These are phyloP conservation scores for Poteriospumella lacustris DNA, from an alignment of 108 stramenopile genomes.

Conservation along the genomic window DNA sequence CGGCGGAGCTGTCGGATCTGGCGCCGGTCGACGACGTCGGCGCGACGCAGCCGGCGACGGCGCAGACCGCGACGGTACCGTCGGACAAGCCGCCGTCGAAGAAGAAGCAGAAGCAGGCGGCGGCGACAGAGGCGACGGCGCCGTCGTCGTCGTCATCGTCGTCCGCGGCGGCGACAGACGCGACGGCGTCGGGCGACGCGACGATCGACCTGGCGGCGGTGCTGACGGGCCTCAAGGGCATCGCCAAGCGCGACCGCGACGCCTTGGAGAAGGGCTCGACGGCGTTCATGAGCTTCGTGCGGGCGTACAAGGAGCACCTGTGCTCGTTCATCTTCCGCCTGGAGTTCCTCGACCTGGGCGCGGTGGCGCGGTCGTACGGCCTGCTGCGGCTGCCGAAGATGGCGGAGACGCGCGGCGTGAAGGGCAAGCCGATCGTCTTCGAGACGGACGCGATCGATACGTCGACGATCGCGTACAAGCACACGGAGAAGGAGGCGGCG, in stretches of 20 bases:
- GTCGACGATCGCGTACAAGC: slow-evolving; percentile 68
- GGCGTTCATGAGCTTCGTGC: slow-evolving; percentile 70
- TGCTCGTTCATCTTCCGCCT: slow-evolving; percentile 79
- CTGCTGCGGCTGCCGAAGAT: slow-evolving; percentile 91
- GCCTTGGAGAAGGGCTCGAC: slow-evolving; percentile 90
- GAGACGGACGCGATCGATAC: slow-evolving; percentile 40
- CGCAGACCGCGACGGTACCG: too few relatives aligned
- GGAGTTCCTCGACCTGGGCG: slow-evolving; percentile 75
- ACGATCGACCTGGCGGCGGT: too few relatives aligned
- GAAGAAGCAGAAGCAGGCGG: too few relatives aligned
- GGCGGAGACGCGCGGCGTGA: slow-evolving; percentile 69
- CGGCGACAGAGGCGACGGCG: background rate
- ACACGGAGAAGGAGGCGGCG: slow-evolving; percentile 78
- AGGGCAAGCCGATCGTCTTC: slow-evolving; percentile 36
- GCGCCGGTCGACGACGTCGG: background rate
- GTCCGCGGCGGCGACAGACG: too few relatives aligned
- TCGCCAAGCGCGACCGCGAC: slow-evolving; percentile 81
- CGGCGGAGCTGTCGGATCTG: background rate
- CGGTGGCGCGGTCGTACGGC: slow-evolving; percentile 76
- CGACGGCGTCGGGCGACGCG: too few relatives aligned
- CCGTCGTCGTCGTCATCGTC: background rate
- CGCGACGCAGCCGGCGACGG: background rate
- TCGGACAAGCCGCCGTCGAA: too few relatives aligned
- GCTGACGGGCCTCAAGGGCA: slow-evolving; percentile 59
- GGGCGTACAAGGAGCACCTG: slow-evolving; percentile 92